These are phyloP conservation scores for Petrea volubilis DNA, from an alignment of 257 asterid species.

Conservation along the genomic window DNA sequence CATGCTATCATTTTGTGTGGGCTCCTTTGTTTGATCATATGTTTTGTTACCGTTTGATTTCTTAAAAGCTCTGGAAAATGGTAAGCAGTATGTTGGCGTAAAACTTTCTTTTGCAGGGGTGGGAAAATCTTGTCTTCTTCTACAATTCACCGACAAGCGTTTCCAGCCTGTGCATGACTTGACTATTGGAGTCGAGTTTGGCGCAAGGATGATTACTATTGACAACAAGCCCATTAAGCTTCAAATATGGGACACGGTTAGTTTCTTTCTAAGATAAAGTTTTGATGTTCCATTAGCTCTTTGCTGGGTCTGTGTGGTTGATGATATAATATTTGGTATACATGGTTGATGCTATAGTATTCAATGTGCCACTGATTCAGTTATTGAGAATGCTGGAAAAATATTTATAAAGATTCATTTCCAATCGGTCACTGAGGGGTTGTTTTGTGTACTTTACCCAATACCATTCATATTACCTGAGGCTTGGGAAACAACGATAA, in stretches of 20 bases:
- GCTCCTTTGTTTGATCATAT: not conserved
- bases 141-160: conserved; percentile 63
- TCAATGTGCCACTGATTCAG: not conserved
- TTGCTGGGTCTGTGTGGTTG: too few species aligned
- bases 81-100: not conserved
- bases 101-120: conserved; percentile 40
- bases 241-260: conserved; percentile 64
- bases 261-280: conserved; percentile 6
- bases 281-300: not conserved
- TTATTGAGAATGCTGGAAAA: conserved; percentile 2
- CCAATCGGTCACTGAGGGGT: not conserved
- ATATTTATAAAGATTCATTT: not conserved
- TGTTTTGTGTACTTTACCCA: not conserved
- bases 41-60: not conserved
- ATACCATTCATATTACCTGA: not conserved
- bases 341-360: not conserved
- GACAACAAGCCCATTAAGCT: conserved; percentile 60
- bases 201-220: conserved; percentile 58
- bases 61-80: not conserved
- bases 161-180: conserved; percentile 70
- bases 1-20: too few species aligned
- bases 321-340: too few species aligned
- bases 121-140: conserved; percentile 62
- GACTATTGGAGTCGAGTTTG: conserved; percentile 65
- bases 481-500: not conserved